phyloP scores from a whole-genome alignment of 768 basidiomycete species.

The Naganishia onofrii region DNA sequence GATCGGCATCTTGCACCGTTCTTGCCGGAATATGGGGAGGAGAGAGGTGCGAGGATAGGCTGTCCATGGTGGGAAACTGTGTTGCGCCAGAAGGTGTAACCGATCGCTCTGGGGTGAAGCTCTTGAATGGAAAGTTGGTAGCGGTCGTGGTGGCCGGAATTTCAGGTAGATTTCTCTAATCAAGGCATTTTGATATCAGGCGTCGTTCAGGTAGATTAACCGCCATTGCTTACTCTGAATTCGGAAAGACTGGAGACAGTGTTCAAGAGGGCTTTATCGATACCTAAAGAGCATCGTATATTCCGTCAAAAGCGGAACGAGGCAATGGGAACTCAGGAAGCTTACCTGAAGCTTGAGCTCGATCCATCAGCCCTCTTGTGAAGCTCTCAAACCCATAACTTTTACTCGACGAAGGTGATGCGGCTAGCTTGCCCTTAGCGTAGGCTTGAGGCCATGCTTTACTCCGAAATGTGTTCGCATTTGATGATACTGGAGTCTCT shows the following conservation, averaged over 20 bases:
- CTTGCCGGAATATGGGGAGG: slow-evolving; percentile 26
- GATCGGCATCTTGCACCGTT: slow-evolving; percentile 42
- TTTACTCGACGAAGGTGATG: slow-evolving; percentile 9
- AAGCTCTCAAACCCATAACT: slow-evolving; percentile 41
- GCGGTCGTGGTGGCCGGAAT: slow-evolving; percentile 67
- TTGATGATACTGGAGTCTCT: slow-evolving; percentile 21
- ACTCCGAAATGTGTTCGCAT: slow-evolving; percentile 40
- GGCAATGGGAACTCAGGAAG: slow-evolving; percentile 36
- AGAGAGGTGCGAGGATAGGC: slow-evolving; percentile 30
- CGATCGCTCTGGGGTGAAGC: slow-evolving; percentile 17
- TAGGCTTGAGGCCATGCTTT: slow-evolving; percentile 52
- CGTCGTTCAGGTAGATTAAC: neutral
- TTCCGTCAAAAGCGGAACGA: neutral
- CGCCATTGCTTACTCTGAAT: slow-evolving; percentile 39
- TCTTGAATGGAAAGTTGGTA: slow-evolving; percentile 55
- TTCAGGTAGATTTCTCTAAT: slow-evolving; percentile 85
- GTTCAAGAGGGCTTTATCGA: slow-evolving; percentile 48
- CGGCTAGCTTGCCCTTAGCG: slow-evolving; percentile 12
- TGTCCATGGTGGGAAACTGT: slow-evolving; percentile 27
- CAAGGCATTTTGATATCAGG: slow-evolving; percentile 1
- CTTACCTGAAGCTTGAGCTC: slow-evolving; percentile 60
- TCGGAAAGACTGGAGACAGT: slow-evolving; percentile 43
- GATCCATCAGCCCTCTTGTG: slow-evolving; percentile 48
- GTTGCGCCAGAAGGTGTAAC: neutral
- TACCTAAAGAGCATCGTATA: neutral